A percentile compares a stretch with the other conserved stretches of the same genome.
Evolutionary conservation across 257 asterid species (phyloP).

Genomic region (Paulownia fortunei): DNA sequence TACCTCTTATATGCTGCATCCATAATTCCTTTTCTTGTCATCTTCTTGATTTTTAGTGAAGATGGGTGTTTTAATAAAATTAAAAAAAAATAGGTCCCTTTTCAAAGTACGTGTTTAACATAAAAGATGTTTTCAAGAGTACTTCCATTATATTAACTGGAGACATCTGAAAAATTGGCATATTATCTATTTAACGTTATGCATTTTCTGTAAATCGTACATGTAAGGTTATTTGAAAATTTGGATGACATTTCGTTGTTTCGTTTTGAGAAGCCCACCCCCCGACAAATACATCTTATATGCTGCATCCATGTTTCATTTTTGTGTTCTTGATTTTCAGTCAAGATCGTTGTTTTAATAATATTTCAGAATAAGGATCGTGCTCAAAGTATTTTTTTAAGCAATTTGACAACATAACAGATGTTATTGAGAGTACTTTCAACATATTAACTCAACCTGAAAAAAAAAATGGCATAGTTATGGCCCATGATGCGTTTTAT

Average conservation of each 20-base stretch:
- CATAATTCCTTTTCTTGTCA: background rate
- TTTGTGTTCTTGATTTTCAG: background rate
- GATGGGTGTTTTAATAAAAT: background rate
- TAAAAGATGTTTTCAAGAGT: background rate
- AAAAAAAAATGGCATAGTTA: background rate
- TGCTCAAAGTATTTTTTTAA: background rate
- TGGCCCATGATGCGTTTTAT: conserved; percentile 12
- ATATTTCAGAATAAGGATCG: background rate
- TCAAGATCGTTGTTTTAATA: background rate
- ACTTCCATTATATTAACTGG: no score
- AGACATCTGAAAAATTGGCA: background rate
- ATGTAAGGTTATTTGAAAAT: background rate
- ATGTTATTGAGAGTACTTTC: background rate
- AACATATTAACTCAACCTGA: background rate
- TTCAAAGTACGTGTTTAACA: background rate
- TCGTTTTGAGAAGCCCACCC: background rate
- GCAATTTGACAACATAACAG: background rate
- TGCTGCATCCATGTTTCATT: conserved; percentile 1
- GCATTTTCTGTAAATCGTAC: background rate
- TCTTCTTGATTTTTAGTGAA: background rate
- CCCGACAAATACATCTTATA: background rate
- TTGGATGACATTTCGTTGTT: background rate
- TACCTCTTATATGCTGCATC: background rate
- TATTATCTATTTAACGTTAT: background rate
- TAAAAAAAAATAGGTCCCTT: background rate